Conservation (phyloP, 2,329 filamentous ascomycete species). For the Beauveria bassiana region DNA sequence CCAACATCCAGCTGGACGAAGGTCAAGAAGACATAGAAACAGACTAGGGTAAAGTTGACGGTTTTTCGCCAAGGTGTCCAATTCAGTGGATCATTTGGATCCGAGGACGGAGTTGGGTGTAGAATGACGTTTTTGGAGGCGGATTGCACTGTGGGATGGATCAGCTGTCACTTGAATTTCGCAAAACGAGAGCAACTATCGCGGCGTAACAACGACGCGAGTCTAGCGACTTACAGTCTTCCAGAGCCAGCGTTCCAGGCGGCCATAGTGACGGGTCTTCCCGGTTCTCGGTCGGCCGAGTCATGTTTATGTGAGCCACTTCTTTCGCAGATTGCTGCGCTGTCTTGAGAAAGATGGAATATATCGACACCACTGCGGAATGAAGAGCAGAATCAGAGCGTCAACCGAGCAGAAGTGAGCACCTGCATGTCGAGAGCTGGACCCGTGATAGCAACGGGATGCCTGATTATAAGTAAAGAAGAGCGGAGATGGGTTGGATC, state of each 20-base stretch:
- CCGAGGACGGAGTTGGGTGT: constrained; percentile 15
- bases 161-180: not conserved
- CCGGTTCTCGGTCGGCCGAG: not conserved
- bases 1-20: constrained; percentile 11
- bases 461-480: not conserved
- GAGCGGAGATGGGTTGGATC: not conserved
- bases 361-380: not conserved
- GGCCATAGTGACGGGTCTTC: not conserved
- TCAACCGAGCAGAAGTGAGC: not conserved
- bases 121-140: constrained; percentile 13
- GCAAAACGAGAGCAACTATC: not conserved
- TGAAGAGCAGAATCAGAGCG: not conserved
- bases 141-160: not conserved
- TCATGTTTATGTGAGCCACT: not conserved
- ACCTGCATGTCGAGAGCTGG: not conserved
- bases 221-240: not conserved
- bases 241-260: not conserved
- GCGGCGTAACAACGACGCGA: not conserved
- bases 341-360: not conserved
- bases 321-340: not conserved
- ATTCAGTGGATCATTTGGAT: constrained; percentile 53
- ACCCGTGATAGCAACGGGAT: not conserved
- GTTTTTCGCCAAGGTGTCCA: constrained; percentile 38
- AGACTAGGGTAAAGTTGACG: constrained; percentile 22
- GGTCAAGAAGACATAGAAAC: constrained; percentile 31